Conservation (phyloP, 768 basidiomycete species). For the Trametes cubensis region DNA sequence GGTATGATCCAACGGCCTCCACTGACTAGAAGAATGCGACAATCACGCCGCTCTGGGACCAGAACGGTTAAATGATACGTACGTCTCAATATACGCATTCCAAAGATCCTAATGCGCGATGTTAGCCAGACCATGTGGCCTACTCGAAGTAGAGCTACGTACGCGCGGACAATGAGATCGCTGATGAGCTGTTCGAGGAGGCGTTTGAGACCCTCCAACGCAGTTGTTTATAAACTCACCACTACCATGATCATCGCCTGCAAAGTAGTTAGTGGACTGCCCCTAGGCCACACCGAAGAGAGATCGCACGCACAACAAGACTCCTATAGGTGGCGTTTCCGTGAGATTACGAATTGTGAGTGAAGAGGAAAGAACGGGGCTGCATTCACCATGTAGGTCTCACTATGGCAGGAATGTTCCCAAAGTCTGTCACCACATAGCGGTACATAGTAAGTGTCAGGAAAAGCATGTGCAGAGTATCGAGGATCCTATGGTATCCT, state of each 20-base stretch:
- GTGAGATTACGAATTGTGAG: too few relatives aligned
- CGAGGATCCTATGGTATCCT: conserved; percentile 15
- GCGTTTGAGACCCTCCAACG: neutral
- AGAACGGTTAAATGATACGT: neutral
- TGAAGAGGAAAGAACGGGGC: too few relatives aligned
- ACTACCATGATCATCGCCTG: conserved; percentile 25
- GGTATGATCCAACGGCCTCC: conserved; percentile 13
- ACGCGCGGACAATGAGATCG: conserved; percentile 26
- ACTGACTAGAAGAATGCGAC: conserved; percentile 9
- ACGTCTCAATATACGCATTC: conserved; percentile 22
- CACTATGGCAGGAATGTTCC: conserved; percentile 7
- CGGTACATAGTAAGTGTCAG: conserved; percentile 20
- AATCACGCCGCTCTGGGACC: neutral
- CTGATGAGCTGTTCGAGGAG: conserved; percentile 17
- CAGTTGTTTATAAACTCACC: neutral
- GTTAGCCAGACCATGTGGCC: neutral
- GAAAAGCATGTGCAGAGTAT: conserved; percentile 16
- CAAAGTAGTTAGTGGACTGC: too few relatives aligned
- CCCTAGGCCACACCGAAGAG: too few relatives aligned
- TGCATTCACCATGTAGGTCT: conserved; percentile 15
- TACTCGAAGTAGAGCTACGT: neutral
- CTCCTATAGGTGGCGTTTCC: too few relatives aligned
- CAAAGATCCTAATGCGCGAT: conserved; percentile 16
- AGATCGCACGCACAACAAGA: too few relatives aligned
- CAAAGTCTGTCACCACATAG: conserved; percentile 22